Conservation (phyloP, 1,284 basidiomycete genomes). For the Schizophyllum commune region DNA sequence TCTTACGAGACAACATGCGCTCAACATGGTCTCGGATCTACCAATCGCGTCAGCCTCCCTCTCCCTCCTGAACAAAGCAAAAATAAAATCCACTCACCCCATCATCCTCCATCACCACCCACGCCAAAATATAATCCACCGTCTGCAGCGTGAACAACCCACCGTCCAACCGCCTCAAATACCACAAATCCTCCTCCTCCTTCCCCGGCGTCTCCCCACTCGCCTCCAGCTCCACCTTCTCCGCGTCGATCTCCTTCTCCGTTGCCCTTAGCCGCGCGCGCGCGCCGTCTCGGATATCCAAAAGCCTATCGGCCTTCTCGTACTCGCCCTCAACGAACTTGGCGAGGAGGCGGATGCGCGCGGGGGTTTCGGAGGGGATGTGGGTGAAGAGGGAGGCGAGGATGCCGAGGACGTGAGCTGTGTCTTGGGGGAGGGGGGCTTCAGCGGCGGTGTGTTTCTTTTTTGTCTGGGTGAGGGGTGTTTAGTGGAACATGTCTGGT, state of each 20-base stretch:
- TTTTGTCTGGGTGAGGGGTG: conserved; percentile 35
- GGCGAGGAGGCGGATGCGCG: conserved; percentile 76
- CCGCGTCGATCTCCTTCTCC: conserved; percentile 57
- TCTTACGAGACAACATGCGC: conserved; percentile 70
- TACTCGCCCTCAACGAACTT: conserved; percentile 93
- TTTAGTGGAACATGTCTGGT: conserved; percentile 3
- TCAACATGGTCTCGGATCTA: conserved; percentile 69
- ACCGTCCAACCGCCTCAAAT: conserved; percentile 76
- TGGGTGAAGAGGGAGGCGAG: conserved; percentile 87
- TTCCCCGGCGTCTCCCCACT: conserved; percentile 49
- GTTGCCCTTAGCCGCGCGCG: conserved; percentile 47
- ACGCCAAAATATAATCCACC: conserved; percentile 89
- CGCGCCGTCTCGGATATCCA: conserved; percentile 80
- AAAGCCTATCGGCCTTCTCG: conserved; percentile 87
- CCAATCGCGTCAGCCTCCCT: background rate
- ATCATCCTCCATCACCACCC: conserved; percentile 98
- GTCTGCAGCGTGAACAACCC: conserved; percentile 88
- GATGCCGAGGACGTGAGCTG: conserved; percentile 83
- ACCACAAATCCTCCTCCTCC: conserved; percentile 73
- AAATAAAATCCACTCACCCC: conserved; percentile 52
- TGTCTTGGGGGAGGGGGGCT: conserved; percentile 70
- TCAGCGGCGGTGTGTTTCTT: conserved; percentile 47
- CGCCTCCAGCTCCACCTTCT: conserved; percentile 53
- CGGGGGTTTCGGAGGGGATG: conserved; percentile 77
- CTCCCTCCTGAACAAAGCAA: conserved; percentile 8